phyloP scores from a whole-genome alignment of 2,329 filamentous ascomycete genomes.

The Diaporthe ilicicola region DNA sequence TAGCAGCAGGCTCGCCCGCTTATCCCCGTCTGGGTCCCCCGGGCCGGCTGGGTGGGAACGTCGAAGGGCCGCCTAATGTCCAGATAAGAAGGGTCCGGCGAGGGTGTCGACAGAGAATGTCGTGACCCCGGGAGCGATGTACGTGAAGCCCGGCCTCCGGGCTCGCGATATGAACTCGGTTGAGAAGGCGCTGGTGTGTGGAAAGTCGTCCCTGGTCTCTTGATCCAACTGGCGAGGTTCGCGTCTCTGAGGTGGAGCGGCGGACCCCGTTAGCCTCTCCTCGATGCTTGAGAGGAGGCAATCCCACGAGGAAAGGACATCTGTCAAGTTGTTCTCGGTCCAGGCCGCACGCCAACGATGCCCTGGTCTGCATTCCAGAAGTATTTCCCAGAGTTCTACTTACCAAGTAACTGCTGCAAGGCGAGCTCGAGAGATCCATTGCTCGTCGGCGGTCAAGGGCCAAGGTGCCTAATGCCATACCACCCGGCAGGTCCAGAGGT shows the following conservation, averaged over 20 bases:
- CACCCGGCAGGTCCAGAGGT: background rate
- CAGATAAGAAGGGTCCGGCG: background rate
- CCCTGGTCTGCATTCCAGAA: background rate
- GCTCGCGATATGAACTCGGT: background rate
- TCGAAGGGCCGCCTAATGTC: background rate
- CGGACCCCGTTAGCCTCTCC: background rate
- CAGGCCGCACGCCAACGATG: background rate
- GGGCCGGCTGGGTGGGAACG: background rate
- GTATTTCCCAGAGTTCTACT: background rate
- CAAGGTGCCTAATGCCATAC: background rate
- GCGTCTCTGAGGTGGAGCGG: background rate
- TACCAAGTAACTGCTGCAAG: background rate
- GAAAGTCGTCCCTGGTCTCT: background rate
- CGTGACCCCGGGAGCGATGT: background rate
- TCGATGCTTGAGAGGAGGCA: background rate
- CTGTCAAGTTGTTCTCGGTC: background rate
- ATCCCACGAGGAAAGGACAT: background rate
- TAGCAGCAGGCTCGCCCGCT: background rate
- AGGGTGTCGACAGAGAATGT: background rate
- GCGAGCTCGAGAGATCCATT: background rate
- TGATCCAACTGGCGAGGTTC: background rate
- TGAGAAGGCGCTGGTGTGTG: background rate
- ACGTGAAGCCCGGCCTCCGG: background rate
- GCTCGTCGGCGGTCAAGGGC: background rate
- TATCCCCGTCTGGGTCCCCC: background rate